Evolutionary conservation across 2,329 filamentous ascomycete genomes (phyloP).

Genomic region (Calycina marina): DNA sequence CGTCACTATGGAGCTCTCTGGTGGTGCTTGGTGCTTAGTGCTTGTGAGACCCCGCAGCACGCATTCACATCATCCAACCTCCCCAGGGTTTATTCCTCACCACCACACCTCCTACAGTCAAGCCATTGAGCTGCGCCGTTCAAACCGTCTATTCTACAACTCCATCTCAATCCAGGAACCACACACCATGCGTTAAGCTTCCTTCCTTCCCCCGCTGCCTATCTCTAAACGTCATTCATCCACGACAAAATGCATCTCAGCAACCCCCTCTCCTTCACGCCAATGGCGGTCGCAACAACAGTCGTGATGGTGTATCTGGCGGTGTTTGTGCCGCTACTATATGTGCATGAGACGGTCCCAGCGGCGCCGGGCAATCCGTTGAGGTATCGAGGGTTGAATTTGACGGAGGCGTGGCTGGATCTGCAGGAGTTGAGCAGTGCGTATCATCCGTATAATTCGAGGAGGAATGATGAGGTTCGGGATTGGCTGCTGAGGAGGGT

Average conservation of each 20-base stretch:
- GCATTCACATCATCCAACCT: no score
- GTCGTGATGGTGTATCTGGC: constrained; percentile 64
- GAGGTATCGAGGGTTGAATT: constrained; percentile 51
- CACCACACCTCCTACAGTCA: no score
- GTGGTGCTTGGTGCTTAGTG: no score
- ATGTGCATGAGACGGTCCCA: constrained; percentile 65
- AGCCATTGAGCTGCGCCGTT: no score
- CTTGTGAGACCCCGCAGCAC: no score
- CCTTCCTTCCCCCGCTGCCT: no score
- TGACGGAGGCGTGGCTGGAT: constrained; percentile 78
- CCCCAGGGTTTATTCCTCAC: no score
- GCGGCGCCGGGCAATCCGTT: constrained; percentile 39
- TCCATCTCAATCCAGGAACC: no score
- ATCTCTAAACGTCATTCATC: no score
- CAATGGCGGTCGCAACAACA: constrained; percentile 69
- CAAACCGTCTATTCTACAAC: no score
- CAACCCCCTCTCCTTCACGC: constrained; percentile 62
- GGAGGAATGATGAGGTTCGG: constrained; percentile 65
- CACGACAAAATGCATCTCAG: constrained; percentile 20
- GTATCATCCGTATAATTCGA: constrained; percentile 84
- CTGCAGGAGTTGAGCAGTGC: constrained; percentile 57
- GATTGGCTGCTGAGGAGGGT: constrained; percentile 61
- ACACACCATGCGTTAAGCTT: no score
- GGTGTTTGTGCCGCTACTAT: constrained; percentile 55
- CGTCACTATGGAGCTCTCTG: no score